phyloP scores from a whole-genome alignment of 2,329 filamentous ascomycete genomes.

The Arachnomyces sp. region DNA sequence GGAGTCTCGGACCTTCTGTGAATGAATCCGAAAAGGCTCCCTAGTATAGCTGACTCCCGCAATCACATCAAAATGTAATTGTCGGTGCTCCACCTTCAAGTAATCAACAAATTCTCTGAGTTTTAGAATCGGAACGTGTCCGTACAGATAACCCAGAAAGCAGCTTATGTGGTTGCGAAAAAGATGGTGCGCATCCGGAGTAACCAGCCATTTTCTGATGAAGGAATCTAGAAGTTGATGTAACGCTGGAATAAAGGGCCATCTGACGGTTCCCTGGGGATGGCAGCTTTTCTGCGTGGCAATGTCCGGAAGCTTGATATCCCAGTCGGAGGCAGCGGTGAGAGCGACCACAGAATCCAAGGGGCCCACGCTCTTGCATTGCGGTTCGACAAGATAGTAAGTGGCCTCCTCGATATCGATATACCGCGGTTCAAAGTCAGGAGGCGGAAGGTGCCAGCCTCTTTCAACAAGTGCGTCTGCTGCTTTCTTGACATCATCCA shows the following conservation, averaged over 20 bases:
- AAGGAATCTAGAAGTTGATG: constrained; percentile 14
- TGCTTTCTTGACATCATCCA: constrained; percentile 7
- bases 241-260: constrained; percentile 10
- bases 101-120: constrained; percentile 12
- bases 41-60: constrained; percentile 18
- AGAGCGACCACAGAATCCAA: constrained; percentile 14
- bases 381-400: constrained; percentile 10
- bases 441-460: constrained; percentile 11
- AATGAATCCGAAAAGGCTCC: constrained; percentile 16
- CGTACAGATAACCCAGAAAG: constrained; percentile 13
- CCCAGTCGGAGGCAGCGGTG: constrained; percentile 13
- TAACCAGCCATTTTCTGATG: constrained; percentile 14
- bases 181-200: constrained; percentile 7
- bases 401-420: constrained; percentile 7
- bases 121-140: constrained; percentile 12
- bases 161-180: constrained; percentile 8
- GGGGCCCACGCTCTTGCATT: constrained; percentile 8
- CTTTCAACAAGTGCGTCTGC: constrained; percentile 9
- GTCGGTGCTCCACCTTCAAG: constrained; percentile 14
- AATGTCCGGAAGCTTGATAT: constrained; percentile 11
- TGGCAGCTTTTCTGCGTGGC: constrained; percentile 7
- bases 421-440: constrained; percentile 7
- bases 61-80: constrained; percentile 14
- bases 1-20: constrained; percentile 10
- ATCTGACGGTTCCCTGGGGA: constrained; percentile 6